Percentiles rank a stretch among this genome's conserved stretches.
Conservation (phyloP, 2,329 filamentous ascomycete genomes). For the Fusarium oxysporum region DNA sequence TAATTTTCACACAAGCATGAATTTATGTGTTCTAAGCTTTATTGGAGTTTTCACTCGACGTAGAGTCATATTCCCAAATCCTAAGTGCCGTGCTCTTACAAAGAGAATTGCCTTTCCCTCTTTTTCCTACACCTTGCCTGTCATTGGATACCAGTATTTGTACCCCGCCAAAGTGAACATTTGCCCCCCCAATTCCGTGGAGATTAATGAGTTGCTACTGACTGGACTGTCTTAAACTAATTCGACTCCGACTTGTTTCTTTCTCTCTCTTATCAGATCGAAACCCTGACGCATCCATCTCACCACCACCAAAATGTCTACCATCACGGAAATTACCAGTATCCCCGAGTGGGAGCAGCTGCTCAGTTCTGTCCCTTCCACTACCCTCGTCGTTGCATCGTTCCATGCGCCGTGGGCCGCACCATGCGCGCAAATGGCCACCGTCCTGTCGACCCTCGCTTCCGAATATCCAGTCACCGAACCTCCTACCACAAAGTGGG, state of each 20-base stretch:
- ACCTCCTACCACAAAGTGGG: conserved; percentile 79
- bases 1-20: background rate
- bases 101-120: background rate
- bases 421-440: conserved; percentile 93
- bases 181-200: conserved; percentile 17
- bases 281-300: conserved; percentile 12
- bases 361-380: conserved; percentile 72
- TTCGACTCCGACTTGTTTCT: conserved; percentile 23
- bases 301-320: conserved; percentile 68
- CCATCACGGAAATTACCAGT: conserved; percentile 80
- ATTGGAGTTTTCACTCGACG: background rate
- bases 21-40: background rate
- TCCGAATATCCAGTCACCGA: conserved; percentile 80
- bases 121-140: background rate
- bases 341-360: conserved; percentile 79
- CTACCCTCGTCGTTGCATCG: conserved; percentile 84
- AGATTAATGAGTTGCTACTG: conserved; percentile 11
- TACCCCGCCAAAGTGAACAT: conserved; percentile 46
- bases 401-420: conserved; percentile 98
- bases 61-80: background rate
- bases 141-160: conserved; percentile 1
- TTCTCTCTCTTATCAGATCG: conserved; percentile 37
- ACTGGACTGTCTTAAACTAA: conserved; percentile 18
- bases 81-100: background rate
- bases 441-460: conserved; percentile 86